Conservation (phyloP, 2,329 filamentous ascomycete genomes). For the Cladosporium sp. region DNA sequence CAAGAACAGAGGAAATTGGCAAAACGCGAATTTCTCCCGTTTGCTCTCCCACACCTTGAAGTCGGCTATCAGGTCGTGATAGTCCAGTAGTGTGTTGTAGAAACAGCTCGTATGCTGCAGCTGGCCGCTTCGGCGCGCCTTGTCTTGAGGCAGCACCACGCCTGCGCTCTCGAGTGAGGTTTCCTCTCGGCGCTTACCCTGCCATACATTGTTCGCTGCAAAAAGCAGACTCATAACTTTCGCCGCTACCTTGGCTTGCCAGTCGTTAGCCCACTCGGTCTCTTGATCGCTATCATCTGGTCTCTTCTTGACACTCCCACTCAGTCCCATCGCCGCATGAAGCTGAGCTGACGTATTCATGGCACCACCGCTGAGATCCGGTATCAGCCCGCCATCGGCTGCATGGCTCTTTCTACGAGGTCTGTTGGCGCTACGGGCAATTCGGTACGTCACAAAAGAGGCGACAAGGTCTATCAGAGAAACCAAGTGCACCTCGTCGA, state of each 20-base stretch:
- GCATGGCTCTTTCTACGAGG: conserved; percentile 62
- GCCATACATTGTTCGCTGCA: conserved; percentile 68
- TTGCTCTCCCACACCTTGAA: conserved; percentile 85
- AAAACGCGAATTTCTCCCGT: conserved; percentile 77
- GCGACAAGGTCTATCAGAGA: conserved; percentile 74
- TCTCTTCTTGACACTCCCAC: conserved; percentile 47
- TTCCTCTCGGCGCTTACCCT: conserved; percentile 26
- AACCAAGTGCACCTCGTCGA: conserved; percentile 67
- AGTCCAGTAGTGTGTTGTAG: conserved; percentile 83
- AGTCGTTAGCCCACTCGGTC: conserved; percentile 73
- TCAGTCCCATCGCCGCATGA: conserved; percentile 70
- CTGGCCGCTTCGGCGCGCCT: conserved; percentile 51
- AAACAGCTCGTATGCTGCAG: conserved; percentile 80
- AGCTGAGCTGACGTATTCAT: conserved; percentile 66
- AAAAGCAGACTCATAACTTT: conserved; percentile 80
- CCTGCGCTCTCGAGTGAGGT: conserved; percentile 41
- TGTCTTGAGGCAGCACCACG: conserved; percentile 43
- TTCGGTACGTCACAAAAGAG: conserved; percentile 77
- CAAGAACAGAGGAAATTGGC: conserved; percentile 87
- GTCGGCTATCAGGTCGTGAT: conserved; percentile 79
- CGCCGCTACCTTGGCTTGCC: conserved; percentile 82
- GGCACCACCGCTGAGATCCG: conserved; percentile 67
- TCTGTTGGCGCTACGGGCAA: conserved; percentile 70
- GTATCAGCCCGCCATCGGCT: conserved; percentile 67
- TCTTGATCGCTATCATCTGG: conserved; percentile 57